Base-by-base conservation (phyloP, 192 early-diverging fungal species). In the Coemansia sp. region DNA sequence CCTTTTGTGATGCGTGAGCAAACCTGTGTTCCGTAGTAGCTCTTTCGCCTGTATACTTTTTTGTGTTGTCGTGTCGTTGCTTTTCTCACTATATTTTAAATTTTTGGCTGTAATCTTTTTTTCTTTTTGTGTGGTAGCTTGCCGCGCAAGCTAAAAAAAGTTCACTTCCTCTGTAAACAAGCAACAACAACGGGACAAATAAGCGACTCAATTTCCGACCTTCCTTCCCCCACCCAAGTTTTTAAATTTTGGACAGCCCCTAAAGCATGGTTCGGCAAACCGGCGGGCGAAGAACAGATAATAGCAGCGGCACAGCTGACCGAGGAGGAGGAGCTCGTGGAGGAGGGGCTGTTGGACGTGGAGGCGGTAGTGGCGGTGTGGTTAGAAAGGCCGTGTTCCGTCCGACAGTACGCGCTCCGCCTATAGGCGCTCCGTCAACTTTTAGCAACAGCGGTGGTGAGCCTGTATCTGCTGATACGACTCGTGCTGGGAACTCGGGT, bases 381-480 rank as follows among this genome's bases (percentile, higher is more conserved):
- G 54, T 66, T 0, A 77, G 68, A 16, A 82, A 82, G 57, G 24
- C 69, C 1, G 75, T 82, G 10, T 82, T 82, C 11, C 72, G 68
- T 15, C 80, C 80, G 3, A 69, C 75, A 33, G 80, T 82, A 11
- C 80, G 75, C 10, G 75, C 76, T 31, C 63, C 66, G 24, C 75
- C 80, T 2, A 27, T 76, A 40, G 67, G 74, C 13, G 57, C 51
- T 24, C 20, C 40, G 24, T 22, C 8, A n/a, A 43, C 55, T 57
- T 7, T 38, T 31, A 16, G 57, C 8, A 24, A 24, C 9, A 34
- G 31, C 31, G 20, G 57, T 6, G 57, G 33, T 7, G 55, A 54
- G 60, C 33, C 33, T 3, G 22, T 8, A 12, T 7, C 55, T 22
- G 64, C 29, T 18, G 43, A 42, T 29, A 31, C 27, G 27, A 47